A percentile compares a stretch with the other conserved stretches of the same genome.
phyloP scores from a whole-genome alignment of 148 eudicot species.

The Heliamphora exappendiculata region DNA sequence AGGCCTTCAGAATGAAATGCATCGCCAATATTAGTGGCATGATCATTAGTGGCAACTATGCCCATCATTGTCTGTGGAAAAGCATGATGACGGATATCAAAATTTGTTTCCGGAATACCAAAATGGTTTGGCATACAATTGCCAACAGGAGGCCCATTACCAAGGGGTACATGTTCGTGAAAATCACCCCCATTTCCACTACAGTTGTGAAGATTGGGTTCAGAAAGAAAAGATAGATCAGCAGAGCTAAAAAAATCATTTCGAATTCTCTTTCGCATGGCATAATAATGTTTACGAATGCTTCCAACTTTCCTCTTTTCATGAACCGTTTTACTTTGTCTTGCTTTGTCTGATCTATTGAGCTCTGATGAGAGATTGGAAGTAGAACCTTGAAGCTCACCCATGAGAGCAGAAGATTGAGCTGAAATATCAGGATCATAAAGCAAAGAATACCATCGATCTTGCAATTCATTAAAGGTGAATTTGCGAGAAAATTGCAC shows the following conservation, averaged over 20 bases:
- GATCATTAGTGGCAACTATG: conserved; percentile 24
- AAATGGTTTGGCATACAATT: conserved; percentile 36
- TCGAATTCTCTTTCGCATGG: conserved; percentile 61
- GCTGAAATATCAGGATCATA: conserved; percentile 61
- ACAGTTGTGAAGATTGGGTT: conserved; percentile 34
- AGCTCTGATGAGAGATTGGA: conserved; percentile 32
- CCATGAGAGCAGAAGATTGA: conserved; percentile 55
- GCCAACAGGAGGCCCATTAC: conserved; percentile 24
- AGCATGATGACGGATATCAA: conserved; percentile 28
- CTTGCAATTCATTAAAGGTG: conserved; percentile 59
- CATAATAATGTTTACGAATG: conserved; percentile 65
- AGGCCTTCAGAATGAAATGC: conserved; percentile 25
- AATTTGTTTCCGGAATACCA: conserved; percentile 33
- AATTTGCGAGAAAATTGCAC: conserved; percentile 71
- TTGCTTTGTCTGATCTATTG: conserved; percentile 34
- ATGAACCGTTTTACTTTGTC: conserved; percentile 27
- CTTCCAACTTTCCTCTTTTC: conserved; percentile 60
- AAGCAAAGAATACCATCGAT: conserved; percentile 73
- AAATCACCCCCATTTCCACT: conserved; percentile 32
- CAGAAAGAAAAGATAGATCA: conserved; percentile 46
- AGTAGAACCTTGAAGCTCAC: conserved; percentile 52
- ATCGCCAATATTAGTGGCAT: conserved; percentile 19
- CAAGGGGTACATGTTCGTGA: conserved; percentile 19
- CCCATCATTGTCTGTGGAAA: conserved; percentile 30
- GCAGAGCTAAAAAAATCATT: conserved; percentile 43